Base-by-base conservation (phyloP, 441 rosid species). In the Pelargonium exstipulatum region DNA sequence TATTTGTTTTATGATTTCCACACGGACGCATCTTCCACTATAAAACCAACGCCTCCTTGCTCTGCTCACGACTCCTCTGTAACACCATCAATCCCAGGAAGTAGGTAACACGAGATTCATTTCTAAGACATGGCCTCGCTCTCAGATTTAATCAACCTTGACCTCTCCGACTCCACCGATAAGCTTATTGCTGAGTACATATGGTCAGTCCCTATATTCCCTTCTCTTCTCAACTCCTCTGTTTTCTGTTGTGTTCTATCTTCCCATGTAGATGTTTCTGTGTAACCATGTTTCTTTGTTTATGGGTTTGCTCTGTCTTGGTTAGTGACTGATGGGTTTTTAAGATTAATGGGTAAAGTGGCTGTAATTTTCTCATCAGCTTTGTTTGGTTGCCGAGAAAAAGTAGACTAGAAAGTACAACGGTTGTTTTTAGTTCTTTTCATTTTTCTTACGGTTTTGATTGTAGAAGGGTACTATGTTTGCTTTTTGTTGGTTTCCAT, bases 161-260 rank as follows among this genome's bases (percentile, higher is more conserved):
- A 68, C 62, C 69, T 69, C 66, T 69, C 73, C 7, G 77, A 69
- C 17, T 12, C 67, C 73, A 74, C 66, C 17, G 69, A 69, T 1
- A 74, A 74, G 65, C 46, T 74, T 22, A 74, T 74, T 20, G 77
- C 77, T 18, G 73, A 74, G 70, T 74, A 74, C 69, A 74, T 74
- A 74, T 74, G 77, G 77, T 74, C 32, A 16, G 57, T 49, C 2
- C 20, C 13, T 20, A n/a, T 55, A 29, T 12, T 13, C 18, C 64
- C n/a, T 29, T 26, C 37, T 12, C 37, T 18, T 57, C 46, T 14
- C 57, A 10, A 5, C 43, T 13, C 5, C 48, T 18, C 9, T 18
- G 17, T 0, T 48, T 29, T 46, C 22, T 12, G 1, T 42, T 1
- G 1, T 42, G 46, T 42, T 42, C 26, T 24, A 24, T 24, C 26